Evolutionary conservation across 2,329 filamentous ascomycete genomes (phyloP), one percentile per base, ranked within the genome.

Genomic region (Coccinonectria pachysandricola): DNA sequence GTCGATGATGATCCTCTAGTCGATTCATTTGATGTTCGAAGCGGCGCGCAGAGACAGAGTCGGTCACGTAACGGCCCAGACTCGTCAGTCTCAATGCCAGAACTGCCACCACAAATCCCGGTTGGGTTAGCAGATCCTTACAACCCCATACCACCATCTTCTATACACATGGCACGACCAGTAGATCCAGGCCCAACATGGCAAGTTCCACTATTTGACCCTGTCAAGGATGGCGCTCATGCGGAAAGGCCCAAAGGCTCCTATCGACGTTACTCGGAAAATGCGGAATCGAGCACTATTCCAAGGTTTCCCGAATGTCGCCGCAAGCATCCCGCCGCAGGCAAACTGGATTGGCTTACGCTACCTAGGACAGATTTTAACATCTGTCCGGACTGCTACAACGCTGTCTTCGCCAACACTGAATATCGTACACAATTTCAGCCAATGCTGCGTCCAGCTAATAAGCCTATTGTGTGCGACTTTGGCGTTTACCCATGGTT

Each of bases 311-410:
- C 80, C 3, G 65, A 75, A 3, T 94, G 87, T 42, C 78, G 77
- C 6, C 68, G 83, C 34, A 71, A 68, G 19, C 58, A 65, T 4
- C 70, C 72, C 8, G 67, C 73, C 8, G 59, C 68, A 7, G 75
- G 76, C 2, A 68, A 76, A 34, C 63, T 78, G 35, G 84, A 91
- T 45, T 95, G 87, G 83, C 75, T 86, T 35, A 87, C 79, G 0
- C 62, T 95, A 4, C 72, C 73, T 4, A 71, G 74, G 9, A 71
- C 76, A 34, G 68, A 75, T 8, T 80, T 95, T 41, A 74, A 83
- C 36, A 79, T 95, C 23, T 95, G 88, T 43, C 82, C 84, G 0
- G 72, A 71, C 8, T 96, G 88, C 56, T 85, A 82, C 50, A 64
- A 68, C 3, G 65, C 67, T 5, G 70, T 85, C 7, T 85, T 88